phyloP scores from a whole-genome alignment of 1,284 basidiomycete species.

The Exsudoporus floridanus region DNA sequence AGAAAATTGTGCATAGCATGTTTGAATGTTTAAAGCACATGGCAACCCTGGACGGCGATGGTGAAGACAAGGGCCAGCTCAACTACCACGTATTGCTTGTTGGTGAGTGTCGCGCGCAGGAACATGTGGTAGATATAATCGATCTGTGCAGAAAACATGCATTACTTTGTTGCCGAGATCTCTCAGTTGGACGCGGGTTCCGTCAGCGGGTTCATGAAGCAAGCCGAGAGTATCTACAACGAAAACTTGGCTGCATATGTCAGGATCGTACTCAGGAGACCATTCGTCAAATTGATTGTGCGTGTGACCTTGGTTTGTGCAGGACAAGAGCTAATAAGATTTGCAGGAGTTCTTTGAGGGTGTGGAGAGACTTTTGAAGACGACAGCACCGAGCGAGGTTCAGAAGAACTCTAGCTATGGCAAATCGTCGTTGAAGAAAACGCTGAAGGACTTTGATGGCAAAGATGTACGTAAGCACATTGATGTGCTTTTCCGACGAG shows the following conservation, averaged over 20 bases:
- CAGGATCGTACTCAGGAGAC: conserved; percentile 82
- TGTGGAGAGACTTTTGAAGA: conserved; percentile 81
- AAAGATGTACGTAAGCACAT: conserved; percentile 89
- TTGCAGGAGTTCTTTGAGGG: conserved; percentile 91
- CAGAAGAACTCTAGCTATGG: conserved; percentile 76
- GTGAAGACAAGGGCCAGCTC: conserved; percentile 93
- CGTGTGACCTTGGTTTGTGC: conserved; percentile 30
- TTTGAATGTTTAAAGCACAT: conserved; percentile 93
- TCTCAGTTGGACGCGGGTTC: conserved; percentile 68
- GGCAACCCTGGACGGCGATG: conserved; percentile 87
- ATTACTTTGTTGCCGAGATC: conserved; percentile 85
- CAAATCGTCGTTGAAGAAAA: conserved; percentile 77
- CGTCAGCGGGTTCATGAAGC: conserved; percentile 66
- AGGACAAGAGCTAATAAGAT: conserved; percentile 8
- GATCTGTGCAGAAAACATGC: conserved; percentile 82
- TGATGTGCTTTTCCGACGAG: conserved; percentile 85
- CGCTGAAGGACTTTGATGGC: conserved; percentile 80
- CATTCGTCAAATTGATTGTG: conserved; percentile 87
- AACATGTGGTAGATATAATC: conserved; percentile 2
- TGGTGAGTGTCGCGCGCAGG: conserved; percentile 52
- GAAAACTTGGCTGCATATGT: conserved; percentile 87
- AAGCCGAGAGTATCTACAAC: conserved; percentile 82
- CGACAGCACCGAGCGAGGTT: conserved; percentile 80
- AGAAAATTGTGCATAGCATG: conserved; percentile 84
- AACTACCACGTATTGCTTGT: conserved; percentile 97